Percentiles rank a stretch among this genome's conserved stretches.
phyloP scores from a whole-genome alignment of 2,329 filamentous ascomycete species.

The Pyricularia grisea region DNA sequence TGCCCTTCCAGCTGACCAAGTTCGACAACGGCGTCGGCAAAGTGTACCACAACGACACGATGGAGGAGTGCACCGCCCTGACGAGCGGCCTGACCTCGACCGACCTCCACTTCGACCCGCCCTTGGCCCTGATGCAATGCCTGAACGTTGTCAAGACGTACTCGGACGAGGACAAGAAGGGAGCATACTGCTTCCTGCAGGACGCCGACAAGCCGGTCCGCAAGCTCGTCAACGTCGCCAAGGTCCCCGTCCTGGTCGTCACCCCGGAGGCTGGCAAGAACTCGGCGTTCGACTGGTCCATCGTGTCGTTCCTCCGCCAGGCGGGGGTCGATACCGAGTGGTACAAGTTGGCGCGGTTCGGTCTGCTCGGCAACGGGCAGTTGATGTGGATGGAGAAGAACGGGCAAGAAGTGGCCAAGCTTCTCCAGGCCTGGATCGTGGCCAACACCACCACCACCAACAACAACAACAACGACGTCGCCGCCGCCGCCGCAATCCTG shows the following conservation, averaged over 20 bases:
- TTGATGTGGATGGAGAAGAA: constrained; percentile 46
- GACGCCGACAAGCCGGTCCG: constrained; percentile 14
- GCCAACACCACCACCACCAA: not conserved
- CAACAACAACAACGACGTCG: not conserved
- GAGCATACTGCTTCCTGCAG: constrained; percentile 11
- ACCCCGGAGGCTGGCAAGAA: constrained; percentile 46
- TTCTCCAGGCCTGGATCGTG: constrained; percentile 6
- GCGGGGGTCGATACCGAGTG: constrained; percentile 35
- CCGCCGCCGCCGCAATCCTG: not conserved
- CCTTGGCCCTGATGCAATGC: constrained; percentile 11
- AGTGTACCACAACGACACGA: not conserved
- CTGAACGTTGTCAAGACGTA: constrained; percentile 7
- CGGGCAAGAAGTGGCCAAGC: constrained; percentile 28
- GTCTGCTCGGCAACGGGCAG: constrained; percentile 44
- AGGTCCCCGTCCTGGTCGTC: constrained; percentile 37
- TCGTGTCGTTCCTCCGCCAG: constrained; percentile 39
- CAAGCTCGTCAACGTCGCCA: constrained; percentile 35
- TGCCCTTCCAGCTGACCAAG: not conserved
- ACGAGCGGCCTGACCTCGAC: constrained; percentile 11
- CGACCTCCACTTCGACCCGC: constrained; percentile 31
- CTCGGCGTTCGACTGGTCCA: constrained; percentile 44
- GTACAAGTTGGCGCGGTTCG: constrained; percentile 30
- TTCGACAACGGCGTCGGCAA: not conserved
- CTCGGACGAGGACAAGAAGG: not conserved
- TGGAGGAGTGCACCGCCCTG: not conserved